Conservation (phyloP, 805 yeast genomes). For the Grigorovia humatica region DNA sequence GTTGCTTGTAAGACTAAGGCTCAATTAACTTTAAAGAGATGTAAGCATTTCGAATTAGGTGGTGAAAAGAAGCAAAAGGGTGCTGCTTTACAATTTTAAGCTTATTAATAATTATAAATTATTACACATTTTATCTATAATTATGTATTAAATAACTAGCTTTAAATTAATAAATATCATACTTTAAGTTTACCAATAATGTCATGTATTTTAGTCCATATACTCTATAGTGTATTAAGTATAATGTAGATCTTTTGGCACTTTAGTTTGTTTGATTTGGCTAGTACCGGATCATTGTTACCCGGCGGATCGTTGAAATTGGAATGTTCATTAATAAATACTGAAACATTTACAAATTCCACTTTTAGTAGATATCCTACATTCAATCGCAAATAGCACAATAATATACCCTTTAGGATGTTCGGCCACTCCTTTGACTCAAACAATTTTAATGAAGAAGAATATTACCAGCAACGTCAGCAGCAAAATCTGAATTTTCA, state of each 20-base stretch:
- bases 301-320: neutral
- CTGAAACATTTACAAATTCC: neutral
- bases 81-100: conserved; percentile 98
- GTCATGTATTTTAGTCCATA: neutral
- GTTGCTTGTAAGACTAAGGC: conserved; percentile 97
- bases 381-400: neutral
- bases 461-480: conserved; percentile 1
- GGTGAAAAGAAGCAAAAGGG: conserved; percentile 99
- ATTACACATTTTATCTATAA: neutral
- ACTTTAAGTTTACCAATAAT: neutral
- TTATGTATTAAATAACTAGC: neutral
- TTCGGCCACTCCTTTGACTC: neutral
- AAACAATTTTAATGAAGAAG: neutral
- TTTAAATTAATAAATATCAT: neutral
- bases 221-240: too few species aligned
- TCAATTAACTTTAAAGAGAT: conserved; percentile 96
- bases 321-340: neutral
- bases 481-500: neutral
- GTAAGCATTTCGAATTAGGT: conserved; percentile 99
- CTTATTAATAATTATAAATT: neutral
- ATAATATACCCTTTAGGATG: neutral
- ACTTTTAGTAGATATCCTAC: neutral
- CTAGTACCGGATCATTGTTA: neutral
- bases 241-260: too few species aligned
- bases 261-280: too few species aligned